phyloP scores from a whole-genome alignment of 1,284 basidiomycete species.

The Ustilago loliicola region DNA sequence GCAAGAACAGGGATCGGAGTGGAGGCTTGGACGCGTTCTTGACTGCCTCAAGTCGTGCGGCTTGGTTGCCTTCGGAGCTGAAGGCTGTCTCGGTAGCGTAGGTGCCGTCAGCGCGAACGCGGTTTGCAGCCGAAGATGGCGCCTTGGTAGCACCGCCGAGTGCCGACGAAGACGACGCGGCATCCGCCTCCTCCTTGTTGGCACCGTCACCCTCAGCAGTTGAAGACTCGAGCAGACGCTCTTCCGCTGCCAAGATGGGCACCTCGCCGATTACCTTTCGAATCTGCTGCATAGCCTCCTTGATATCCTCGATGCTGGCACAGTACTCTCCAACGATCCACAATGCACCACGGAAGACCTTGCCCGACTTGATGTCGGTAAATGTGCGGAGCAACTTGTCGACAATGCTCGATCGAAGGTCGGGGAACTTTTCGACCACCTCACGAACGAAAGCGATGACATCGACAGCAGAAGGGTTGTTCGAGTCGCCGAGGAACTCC shows the following conservation, averaged over 20 bases:
- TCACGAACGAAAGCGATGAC: conserved; percentile 96
- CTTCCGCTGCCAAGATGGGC: conserved; percentile 83
- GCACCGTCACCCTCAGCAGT: conserved; percentile 51
- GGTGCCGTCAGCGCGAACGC: conserved; percentile 93
- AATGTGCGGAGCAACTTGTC: conserved; percentile 88
- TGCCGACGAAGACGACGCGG: conserved; percentile 35
- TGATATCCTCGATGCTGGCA: conserved; percentile 60
- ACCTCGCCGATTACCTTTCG: conserved; percentile 93
- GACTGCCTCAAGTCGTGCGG: conserved; percentile 80
- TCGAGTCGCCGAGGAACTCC: conserved; percentile 97
- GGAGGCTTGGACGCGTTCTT: conserved; percentile 91
- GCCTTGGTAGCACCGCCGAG: conserved; percentile 68
- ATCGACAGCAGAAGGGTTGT: conserved; percentile 93
- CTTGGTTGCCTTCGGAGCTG: conserved; percentile 77
- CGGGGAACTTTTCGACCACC: conserved; percentile 97
- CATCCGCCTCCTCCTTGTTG: conserved; percentile 33
- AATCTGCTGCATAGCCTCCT: conserved; percentile 80
- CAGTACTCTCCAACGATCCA: conserved; percentile 98
- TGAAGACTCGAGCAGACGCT: conserved; percentile 69
- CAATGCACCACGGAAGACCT: conserved; percentile 94
- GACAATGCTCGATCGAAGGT: conserved; percentile 85
- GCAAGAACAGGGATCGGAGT: conserved; percentile 88
- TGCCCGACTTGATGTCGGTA: conserved; percentile 92
- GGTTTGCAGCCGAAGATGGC: conserved; percentile 73
- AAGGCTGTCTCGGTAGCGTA: conserved; percentile 97